These are phyloP conservation scores for Peniophora sp. DNA, from an alignment of 1,284 basidiomycete species.

Conservation along the genomic window DNA sequence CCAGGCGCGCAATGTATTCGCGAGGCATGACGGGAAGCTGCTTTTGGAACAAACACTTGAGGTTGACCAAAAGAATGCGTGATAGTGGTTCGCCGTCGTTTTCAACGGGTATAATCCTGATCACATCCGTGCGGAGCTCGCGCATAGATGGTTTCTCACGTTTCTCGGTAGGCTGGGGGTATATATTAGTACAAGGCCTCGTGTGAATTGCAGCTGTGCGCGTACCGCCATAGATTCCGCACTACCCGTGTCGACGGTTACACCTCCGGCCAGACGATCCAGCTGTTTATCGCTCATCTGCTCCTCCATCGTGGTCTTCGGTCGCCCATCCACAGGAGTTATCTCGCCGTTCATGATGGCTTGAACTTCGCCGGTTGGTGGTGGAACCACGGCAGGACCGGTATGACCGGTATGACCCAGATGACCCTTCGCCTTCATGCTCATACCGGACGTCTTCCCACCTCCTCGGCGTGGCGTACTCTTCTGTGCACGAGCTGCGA, in stretches of 20 bases:
- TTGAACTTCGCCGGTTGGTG: conserved; percentile 30
- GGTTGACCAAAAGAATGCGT: conserved; percentile 82
- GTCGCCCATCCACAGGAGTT: conserved; percentile 31
- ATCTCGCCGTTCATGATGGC: conserved; percentile 36
- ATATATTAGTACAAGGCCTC: conserved; percentile 1
- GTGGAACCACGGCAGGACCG: conserved; percentile 30
- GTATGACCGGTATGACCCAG: conserved; percentile 46
- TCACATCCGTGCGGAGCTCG: conserved; percentile 81
- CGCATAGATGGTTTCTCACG: conserved; percentile 74
- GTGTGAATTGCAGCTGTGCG: conserved; percentile 5
- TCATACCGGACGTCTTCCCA: conserved; percentile 45
- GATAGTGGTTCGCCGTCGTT: conserved; percentile 76
- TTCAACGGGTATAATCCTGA: conserved; percentile 80
- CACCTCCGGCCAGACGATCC: conserved; percentile 68
- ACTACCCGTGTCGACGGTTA: conserved; percentile 62
- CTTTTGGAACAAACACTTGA: conserved; percentile 96
- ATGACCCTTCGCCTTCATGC: conserved; percentile 52
- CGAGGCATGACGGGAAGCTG: conserved; percentile 99
- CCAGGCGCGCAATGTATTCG: conserved; percentile 95
- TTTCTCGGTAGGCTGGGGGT: conserved; percentile 35
- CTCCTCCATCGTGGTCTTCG: conserved; percentile 66
- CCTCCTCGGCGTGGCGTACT: conserved; percentile 28
- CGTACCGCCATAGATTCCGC: conserved; percentile 41
- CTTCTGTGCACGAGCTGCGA: conserved; percentile 37
- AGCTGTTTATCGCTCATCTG: conserved; percentile 70